phyloP scores from a whole-genome alignment of 345 rosid genomes.

The Populus simonii region DNA sequence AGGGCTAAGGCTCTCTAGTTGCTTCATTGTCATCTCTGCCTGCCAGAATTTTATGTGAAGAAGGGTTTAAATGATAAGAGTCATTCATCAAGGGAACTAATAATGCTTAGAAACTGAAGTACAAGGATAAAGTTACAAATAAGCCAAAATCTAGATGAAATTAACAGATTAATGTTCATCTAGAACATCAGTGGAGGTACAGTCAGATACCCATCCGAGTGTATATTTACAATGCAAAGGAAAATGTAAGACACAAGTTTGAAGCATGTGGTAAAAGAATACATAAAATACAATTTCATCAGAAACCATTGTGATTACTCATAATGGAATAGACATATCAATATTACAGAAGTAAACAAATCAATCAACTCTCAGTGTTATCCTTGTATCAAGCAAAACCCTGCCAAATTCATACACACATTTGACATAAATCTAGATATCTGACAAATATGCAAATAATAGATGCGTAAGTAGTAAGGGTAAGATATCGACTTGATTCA shows the following conservation, averaged over 20 bases:
- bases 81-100: not conserved
- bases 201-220: not conserved
- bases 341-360: not conserved
- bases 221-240: not conserved
- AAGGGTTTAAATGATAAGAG: not conserved
- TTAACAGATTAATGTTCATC: not conserved
- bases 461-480: not conserved
- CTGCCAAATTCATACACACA: not conserved
- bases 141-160: not conserved
- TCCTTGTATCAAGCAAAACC: not conserved
- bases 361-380: not conserved
- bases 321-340: not conserved
- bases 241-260: not conserved
- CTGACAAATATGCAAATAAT: not conserved
- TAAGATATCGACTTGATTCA: too few species aligned
- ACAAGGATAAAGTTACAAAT: not conserved
- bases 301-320: not conserved
- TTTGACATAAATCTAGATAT: not conserved
- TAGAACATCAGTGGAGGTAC: not conserved
- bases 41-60: constrained; percentile 32
- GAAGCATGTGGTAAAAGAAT: not conserved
- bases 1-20: constrained; percentile 84
- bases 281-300: not conserved
- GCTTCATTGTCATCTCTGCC: constrained; percentile 96
- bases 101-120: not conserved